phyloP scores from a whole-genome alignment of 371 early-diverging fungal species.

The Choanephora cucurbitarum region DNA sequence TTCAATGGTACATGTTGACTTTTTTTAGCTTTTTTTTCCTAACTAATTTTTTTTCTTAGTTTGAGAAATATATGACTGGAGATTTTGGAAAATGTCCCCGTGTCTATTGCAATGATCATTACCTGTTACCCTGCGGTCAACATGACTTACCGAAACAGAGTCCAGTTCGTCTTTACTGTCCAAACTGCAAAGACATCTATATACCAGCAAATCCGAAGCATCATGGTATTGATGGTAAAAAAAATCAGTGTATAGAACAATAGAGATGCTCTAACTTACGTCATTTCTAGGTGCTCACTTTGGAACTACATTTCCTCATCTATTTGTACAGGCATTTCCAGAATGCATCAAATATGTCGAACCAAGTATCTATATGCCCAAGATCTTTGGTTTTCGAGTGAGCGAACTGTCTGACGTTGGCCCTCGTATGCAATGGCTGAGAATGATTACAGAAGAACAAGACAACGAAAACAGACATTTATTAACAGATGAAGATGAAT shows the following conservation, averaged over 20 bases:
- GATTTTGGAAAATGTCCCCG: constrained; percentile 88
- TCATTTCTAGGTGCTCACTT: constrained; percentile 80
- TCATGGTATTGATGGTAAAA: constrained; percentile 75
- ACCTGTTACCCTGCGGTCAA: constrained; percentile 83
- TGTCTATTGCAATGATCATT: constrained; percentile 69
- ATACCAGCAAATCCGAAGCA: constrained; percentile 72
- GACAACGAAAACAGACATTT: neutral
- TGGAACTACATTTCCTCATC: constrained; percentile 94
- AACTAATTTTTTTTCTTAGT: constrained; percentile 33
- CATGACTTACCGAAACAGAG: constrained; percentile 67
- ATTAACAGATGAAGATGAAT: neutral
- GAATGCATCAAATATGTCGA: constrained; percentile 58
- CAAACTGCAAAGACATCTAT: constrained; percentile 87
- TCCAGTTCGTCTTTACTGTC: constrained; percentile 78
- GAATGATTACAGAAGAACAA: constrained; percentile 37
- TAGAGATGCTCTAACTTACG: neutral
- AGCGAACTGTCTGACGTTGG: constrained; percentile 57
- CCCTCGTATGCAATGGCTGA: constrained; percentile 80
- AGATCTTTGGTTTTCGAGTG: constrained; percentile 83
- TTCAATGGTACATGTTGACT: constrained; percentile 58
- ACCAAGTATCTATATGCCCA: constrained; percentile 63
- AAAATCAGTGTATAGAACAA: neutral
- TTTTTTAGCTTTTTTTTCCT: neutral
- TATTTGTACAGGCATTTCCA: constrained; percentile 85
- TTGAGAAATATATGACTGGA: constrained; percentile 70